These are phyloP conservation scores for Metschnikowia sp. DNA, from an alignment of 805 yeast species.

Conservation along the genomic window DNA sequence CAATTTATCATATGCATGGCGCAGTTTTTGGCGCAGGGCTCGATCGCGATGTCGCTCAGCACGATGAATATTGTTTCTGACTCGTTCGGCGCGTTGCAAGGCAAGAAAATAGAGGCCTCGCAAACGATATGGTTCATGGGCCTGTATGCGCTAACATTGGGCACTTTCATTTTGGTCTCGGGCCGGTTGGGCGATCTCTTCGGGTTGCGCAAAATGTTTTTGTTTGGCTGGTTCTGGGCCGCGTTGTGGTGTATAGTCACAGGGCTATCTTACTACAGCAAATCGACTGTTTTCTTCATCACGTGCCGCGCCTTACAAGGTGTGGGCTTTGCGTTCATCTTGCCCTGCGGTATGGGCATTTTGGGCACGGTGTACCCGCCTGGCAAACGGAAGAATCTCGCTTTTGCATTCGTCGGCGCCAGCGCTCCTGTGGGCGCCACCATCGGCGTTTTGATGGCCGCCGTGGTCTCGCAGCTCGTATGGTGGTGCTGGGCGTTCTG, in stretches of 20 bases:
- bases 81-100: conserved; percentile 20
- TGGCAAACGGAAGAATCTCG: conserved; percentile 50
- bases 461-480: conserved; percentile 41
- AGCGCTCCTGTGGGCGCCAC: conserved; percentile 63
- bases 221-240: conserved; percentile 55
- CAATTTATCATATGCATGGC: conserved; percentile 20
- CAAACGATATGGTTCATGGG: conserved; percentile 57
- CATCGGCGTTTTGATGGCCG: conserved; percentile 51
- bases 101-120: conserved; percentile 4
- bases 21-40: conserved; percentile 36
- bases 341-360: conserved; percentile 62
- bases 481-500: conserved; percentile 66
- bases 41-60: conserved; percentile 36
- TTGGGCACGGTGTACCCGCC: conserved; percentile 41
- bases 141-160: conserved; percentile 65
- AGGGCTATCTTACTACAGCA: conserved; percentile 54
- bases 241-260: conserved; percentile 56
- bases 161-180: conserved; percentile 65
- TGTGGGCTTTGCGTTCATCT: conserved; percentile 54
- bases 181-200: conserved; percentile 73
- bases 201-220: conserved; percentile 55
- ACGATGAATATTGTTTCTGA: conserved; percentile 35
- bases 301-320: conserved; percentile 63
- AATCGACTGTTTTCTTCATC: conserved; percentile 47
- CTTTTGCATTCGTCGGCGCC: conserved; percentile 55